These are phyloP conservation scores for Limtongia smithiae DNA, from an alignment of 805 yeast genomes.

Conservation along the genomic window DNA sequence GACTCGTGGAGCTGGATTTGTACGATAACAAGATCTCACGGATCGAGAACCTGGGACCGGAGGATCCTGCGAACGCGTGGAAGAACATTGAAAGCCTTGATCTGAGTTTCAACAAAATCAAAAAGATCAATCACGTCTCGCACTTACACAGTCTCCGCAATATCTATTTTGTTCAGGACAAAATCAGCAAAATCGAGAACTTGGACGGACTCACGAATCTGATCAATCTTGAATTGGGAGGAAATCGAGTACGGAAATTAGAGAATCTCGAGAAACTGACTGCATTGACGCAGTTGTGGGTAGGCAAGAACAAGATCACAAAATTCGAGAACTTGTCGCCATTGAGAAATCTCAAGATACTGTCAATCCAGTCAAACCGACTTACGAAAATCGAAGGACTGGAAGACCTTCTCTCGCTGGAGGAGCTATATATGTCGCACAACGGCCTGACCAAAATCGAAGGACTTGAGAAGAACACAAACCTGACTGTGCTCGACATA, in stretches of 20 bases:
- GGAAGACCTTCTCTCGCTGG: slow-evolving; percentile 64
- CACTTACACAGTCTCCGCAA: slow-evolving; percentile 58
- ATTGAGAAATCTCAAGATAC: slow-evolving; percentile 60
- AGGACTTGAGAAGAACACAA: slow-evolving; percentile 66
- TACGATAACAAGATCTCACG: slow-evolving; percentile 91
- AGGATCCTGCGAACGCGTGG: slow-evolving; percentile 12
- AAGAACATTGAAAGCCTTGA: slow-evolving; percentile 52
- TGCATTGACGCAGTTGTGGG: slow-evolving; percentile 75
- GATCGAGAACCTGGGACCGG: slow-evolving; percentile 52
- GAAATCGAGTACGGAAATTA: slow-evolving; percentile 60
- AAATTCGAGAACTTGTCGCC: slow-evolving; percentile 59
- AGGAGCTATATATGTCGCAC: slow-evolving; percentile 84
- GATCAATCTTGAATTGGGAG: slow-evolving; percentile 82
- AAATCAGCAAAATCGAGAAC: slow-evolving; percentile 67
- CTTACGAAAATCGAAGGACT: slow-evolving; percentile 77
- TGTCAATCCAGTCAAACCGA: slow-evolving; percentile 86
- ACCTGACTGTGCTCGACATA: slow-evolving; percentile 72
- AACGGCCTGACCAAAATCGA: slow-evolving; percentile 74
- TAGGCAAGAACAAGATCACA: slow-evolving; percentile 79
- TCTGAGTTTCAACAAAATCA: slow-evolving; percentile 83
- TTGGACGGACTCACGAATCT: slow-evolving; percentile 55
- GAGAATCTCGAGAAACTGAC: slow-evolving; percentile 55
- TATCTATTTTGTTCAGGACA: slow-evolving; percentile 84
- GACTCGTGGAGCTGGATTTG: slow-evolving; percentile 73
- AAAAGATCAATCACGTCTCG: slow-evolving; percentile 75